phyloP scores from a whole-genome alignment of 306 rosid species.

The Prunus salicina region DNA sequence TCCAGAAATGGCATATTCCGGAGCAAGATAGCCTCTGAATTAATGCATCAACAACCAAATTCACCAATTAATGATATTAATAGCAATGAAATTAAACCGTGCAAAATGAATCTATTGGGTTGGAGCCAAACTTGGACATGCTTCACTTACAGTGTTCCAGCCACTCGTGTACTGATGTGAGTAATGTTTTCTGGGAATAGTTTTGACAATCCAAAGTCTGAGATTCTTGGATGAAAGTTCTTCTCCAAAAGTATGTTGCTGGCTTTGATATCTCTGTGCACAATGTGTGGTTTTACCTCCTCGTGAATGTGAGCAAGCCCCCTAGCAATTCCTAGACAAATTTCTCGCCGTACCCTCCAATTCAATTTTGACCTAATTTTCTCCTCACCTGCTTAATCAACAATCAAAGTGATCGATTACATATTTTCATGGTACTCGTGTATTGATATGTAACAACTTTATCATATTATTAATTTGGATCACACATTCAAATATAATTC shows the following conservation, averaged over 20 bases:
- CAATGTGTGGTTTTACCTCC: slow-evolving; percentile 29
- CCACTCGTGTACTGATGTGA: slow-evolving; percentile 32
- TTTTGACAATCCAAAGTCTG: slow-evolving; percentile 38
- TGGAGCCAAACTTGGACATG: background rate
- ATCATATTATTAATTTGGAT: too few relatives aligned
- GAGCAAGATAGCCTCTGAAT: slow-evolving; percentile 34
- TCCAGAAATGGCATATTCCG: slow-evolving; percentile 26
- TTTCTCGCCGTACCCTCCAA: slow-evolving; percentile 25
- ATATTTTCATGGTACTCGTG: too few relatives aligned
- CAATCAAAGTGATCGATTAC: background rate
- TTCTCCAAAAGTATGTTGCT: slow-evolving; percentile 33
- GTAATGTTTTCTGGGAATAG: slow-evolving; percentile 18
- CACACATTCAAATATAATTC: too few relatives aligned
- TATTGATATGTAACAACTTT: too few relatives aligned
- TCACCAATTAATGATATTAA: background rate
- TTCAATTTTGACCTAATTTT: slow-evolving; percentile 6
- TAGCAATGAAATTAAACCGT: background rate
- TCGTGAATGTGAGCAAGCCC: slow-evolving; percentile 32
- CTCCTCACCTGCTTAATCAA: slow-evolving; percentile 5
- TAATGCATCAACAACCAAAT: background rate
- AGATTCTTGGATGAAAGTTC: slow-evolving; percentile 27
- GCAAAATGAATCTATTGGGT: background rate
- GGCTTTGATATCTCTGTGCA: slow-evolving; percentile 32
- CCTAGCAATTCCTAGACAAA: slow-evolving; percentile 28
- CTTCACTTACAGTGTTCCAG: slow-evolving; percentile 32